phyloP scores from a whole-genome alignment of 1,284 basidiomycete species.

The Abortiporus biennis region DNA sequence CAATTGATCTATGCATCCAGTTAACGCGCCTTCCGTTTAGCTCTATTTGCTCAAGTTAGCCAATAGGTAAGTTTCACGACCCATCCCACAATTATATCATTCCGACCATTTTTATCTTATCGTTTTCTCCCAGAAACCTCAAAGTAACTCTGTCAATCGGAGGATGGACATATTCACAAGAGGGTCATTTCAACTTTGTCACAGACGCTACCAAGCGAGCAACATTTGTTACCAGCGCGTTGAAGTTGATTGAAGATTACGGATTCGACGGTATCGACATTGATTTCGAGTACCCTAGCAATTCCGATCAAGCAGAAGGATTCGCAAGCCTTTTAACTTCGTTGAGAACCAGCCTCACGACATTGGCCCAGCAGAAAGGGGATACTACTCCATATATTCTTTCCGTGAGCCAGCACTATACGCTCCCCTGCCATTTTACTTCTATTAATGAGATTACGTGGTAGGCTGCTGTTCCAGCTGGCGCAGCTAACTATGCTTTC shows the following conservation, averaged over 20 bases:
- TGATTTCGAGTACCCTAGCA: conserved; percentile 63
- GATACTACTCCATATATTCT: conserved; percentile 55
- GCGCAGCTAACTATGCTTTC: conserved; percentile 58
- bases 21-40: conserved; percentile 17
- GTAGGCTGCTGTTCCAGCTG: conserved; percentile 51
- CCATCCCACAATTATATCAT: neutral
- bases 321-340: conserved; percentile 54
- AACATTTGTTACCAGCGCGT: conserved; percentile 67
- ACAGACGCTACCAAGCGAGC: conserved; percentile 47
- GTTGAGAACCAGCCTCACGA: conserved; percentile 49
- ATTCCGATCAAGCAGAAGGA: conserved; percentile 45
- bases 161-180: conserved; percentile 69
- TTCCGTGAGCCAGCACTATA: conserved; percentile 29
- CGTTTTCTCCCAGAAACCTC: conserved; percentile 43
- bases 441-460: neutral
- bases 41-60: conserved; percentile 65
- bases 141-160: conserved; percentile 78
- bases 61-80: conserved; percentile 46
- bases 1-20: neutral
- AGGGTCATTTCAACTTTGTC: conserved; percentile 61
- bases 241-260: conserved; percentile 77
- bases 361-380: conserved; percentile 47
- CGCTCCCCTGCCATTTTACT: neutral
- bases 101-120: conserved; percentile 1
- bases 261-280: conserved; percentile 84